phyloP scores from a whole-genome alignment of 768 basidiomycete species.

The Pisolithus marmoratus region DNA sequence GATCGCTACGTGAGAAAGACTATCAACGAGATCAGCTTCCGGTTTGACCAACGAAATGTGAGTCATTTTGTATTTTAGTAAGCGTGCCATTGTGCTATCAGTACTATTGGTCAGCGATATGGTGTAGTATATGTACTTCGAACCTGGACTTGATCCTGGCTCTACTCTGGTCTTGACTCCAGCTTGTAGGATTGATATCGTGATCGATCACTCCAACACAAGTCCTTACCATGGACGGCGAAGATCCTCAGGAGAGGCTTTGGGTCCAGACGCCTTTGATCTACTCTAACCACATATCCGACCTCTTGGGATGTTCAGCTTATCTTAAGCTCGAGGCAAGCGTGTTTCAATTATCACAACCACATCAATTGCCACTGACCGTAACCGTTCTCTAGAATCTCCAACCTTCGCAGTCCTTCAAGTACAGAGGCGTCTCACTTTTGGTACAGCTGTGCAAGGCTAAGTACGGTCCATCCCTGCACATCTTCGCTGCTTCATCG shows the following conservation, averaged over 20 bases:
- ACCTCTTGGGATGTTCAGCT: constrained; percentile 42
- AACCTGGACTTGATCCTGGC: no score
- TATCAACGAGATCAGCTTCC: no score
- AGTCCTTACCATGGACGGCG: constrained; percentile 8
- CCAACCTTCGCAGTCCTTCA: constrained; percentile 73
- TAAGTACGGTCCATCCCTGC: constrained; percentile 47
- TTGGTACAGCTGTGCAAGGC: constrained; percentile 50
- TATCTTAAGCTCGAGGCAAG: constrained; percentile 76
- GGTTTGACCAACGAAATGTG: no score
- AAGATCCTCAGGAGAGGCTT: constrained; percentile 15
- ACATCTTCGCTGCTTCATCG: constrained; percentile 66
- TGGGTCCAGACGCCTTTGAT: constrained; percentile 67
- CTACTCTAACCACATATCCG: constrained; percentile 53
- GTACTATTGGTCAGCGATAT: no score
- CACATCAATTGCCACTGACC: neutral
- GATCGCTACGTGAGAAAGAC: no score
- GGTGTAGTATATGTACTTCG: no score
- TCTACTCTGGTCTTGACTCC: no score
- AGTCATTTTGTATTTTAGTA: no score
- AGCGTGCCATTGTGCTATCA: no score
- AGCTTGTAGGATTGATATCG: no score
- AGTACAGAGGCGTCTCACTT: constrained; percentile 64
- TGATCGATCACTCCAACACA: neutral
- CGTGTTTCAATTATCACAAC: constrained; percentile 20
- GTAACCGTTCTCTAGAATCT: constrained; percentile 43